phyloP scores from a whole-genome alignment of 2,329 filamentous ascomycete genomes.

The Chaetomiaceae sp. region DNA sequence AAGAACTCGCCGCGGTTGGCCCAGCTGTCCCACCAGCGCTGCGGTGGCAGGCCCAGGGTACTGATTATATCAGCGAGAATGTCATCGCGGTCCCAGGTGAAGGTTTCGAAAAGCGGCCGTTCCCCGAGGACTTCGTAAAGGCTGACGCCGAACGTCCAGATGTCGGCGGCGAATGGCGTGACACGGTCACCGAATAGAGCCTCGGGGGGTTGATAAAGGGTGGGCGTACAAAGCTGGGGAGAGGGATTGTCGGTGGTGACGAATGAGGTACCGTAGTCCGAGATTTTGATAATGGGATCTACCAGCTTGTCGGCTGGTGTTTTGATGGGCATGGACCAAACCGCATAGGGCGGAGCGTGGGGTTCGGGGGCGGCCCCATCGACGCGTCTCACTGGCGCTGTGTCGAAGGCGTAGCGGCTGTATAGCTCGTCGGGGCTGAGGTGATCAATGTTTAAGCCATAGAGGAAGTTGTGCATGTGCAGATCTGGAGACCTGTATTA shows the following conservation, averaged over 20 bases:
- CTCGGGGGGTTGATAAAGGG: slow-evolving; percentile 25
- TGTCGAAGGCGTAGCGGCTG: slow-evolving; percentile 15
- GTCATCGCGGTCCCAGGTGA: slow-evolving; percentile 22
- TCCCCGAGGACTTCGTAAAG: slow-evolving; percentile 27
- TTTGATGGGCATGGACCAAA: slow-evolving; percentile 20
- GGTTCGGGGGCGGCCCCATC: slow-evolving; percentile 19
- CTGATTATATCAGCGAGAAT: slow-evolving; percentile 25
- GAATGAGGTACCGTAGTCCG: slow-evolving; percentile 28
- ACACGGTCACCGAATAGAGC: slow-evolving; percentile 25
- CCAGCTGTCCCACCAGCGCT: slow-evolving; percentile 26
- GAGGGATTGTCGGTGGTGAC: not conserved
- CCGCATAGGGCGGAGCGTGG: slow-evolving; percentile 23
- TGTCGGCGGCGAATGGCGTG: slow-evolving; percentile 23
- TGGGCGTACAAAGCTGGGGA: slow-evolving; percentile 18
- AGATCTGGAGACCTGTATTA: slow-evolving; percentile 6
- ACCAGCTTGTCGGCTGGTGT: slow-evolving; percentile 14
- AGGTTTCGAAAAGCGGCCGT: slow-evolving; percentile 23
- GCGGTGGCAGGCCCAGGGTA: slow-evolving; percentile 23
- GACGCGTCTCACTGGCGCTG: slow-evolving; percentile 13
- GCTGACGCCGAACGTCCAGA: slow-evolving; percentile 26
- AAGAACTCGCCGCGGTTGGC: slow-evolving; percentile 5
- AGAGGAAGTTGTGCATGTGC: slow-evolving; percentile 12
- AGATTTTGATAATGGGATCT: slow-evolving; percentile 15
- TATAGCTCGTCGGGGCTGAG: slow-evolving; percentile 15
- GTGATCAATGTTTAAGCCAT: slow-evolving; percentile 7